Base-by-base conservation (phyloP, 179 eudicot species). In the Nepenthes alata region DNA sequence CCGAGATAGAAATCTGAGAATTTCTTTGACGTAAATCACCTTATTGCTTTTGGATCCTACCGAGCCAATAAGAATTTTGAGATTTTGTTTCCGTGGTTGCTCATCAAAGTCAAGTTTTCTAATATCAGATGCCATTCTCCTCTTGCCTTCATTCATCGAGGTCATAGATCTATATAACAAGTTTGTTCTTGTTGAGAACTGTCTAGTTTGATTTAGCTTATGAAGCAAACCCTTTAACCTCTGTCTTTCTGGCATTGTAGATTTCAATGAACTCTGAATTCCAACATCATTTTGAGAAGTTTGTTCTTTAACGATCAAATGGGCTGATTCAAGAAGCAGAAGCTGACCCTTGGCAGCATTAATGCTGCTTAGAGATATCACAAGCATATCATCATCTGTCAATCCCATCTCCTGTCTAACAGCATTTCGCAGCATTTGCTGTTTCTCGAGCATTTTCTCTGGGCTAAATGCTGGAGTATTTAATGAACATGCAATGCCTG, bases 11-110 rank as follows among this genome's bases (percentile, higher is more conserved):
- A 76, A 78, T 47, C 66, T 58, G 59, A 94, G 93, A 66, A 94
- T 74, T 69, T 76, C 82, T 75, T 82, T 87, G 54, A 94, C 97
- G 77, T 87, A 90, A 47, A 61, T 64, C 67, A 80, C 81, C 78
- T 94, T 94, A 68, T 90, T 94, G 74, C 97, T 87, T 72, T 94
- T 94, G 10, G 99, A 94, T 61, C 99, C 99, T 61, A 85, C 96
- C 38, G 97, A 94, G 69, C 99, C 99, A 59, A 94, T 87, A 14
- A 94, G 89, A 75, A 94, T 57, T 67, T 87, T 90, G 14, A 89
- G 79, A 64, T 60, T 78, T 61, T 78, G 68, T 37, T 60, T 70
- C 25, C 1, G 25, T 64, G 59, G 62, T 60, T 53, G 58, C 72
- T 71, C 84, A 71, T 60, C 72, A 10, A 86, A 68, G 35, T 67